These are phyloP conservation scores for Allium cepa DNA, from an alignment of 106 monocot genomes.

Conservation along the genomic window DNA sequence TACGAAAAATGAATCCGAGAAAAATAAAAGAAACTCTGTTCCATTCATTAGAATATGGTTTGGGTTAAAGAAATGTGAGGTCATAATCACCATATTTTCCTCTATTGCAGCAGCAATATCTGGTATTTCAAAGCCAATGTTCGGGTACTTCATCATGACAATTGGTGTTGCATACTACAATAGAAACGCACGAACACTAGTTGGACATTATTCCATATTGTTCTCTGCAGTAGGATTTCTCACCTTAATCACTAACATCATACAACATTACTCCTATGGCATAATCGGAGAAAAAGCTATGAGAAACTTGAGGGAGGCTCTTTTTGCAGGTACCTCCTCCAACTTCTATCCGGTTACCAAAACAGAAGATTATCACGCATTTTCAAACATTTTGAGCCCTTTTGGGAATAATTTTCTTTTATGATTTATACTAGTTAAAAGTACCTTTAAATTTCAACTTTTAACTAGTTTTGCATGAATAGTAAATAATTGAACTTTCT, in stretches of 20 bases:
- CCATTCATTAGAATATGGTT: conserved; percentile 44
- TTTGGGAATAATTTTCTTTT: background rate
- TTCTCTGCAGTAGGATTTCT: conserved; percentile 26
- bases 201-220: conserved; percentile 25
- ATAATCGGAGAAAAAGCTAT: conserved; percentile 40
- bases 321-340: conserved; percentile 36
- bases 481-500: too few relatives aligned
- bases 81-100: conserved; percentile 17
- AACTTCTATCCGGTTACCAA: background rate
- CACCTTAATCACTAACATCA: conserved; percentile 18
- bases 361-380: background rate
- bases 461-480: too few relatives aligned
- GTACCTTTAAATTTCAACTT: too few relatives aligned
- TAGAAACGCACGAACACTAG: conserved; percentile 25
- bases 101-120: conserved; percentile 43
- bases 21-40: conserved; percentile 7
- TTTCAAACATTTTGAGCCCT: background rate
- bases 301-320: conserved; percentile 30
- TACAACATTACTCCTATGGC: conserved; percentile 51
- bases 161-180: conserved; percentile 42
- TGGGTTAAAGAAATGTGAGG: conserved; percentile 19
- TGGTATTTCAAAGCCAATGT: conserved; percentile 41
- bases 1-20: conserved; percentile 1
- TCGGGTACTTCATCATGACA: conserved; percentile 45
- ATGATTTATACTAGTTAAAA: too few relatives aligned